Evolutionary conservation across 257 asterid species (phyloP).

Genomic region (Voacanga thouarsii): DNA sequence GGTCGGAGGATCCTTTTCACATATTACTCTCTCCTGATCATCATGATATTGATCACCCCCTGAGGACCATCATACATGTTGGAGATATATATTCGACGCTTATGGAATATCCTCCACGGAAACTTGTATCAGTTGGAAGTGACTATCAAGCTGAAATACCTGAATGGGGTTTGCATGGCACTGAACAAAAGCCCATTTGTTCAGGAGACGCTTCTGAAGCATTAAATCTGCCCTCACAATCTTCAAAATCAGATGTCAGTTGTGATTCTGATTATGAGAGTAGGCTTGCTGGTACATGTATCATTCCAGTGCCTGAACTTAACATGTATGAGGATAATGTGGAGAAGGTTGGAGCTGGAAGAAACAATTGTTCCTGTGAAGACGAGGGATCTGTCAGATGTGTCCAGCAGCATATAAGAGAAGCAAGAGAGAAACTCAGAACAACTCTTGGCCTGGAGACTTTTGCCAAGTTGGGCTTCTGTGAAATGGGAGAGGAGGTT

Average conservation of each 20-base stretch:
- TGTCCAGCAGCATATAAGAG: slow-evolving; percentile 28
- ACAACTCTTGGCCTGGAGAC: slow-evolving; percentile 28
- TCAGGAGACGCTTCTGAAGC: slow-evolving; percentile 14
- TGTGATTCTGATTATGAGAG: slow-evolving; percentile 15
- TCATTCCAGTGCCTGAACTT: slow-evolving; percentile 28
- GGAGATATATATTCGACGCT: slow-evolving; percentile 31
- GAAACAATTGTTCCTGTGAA: slow-evolving; percentile 30
- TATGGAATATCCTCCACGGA: slow-evolving; percentile 35
- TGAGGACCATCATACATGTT: slow-evolving; percentile 19
- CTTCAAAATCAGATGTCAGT: slow-evolving; percentile 10
- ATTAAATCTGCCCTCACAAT: slow-evolving; percentile 1
- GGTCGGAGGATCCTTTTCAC: slow-evolving; percentile 27
- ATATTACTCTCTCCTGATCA: slow-evolving; percentile 23
- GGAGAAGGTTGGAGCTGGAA: slow-evolving; percentile 29
- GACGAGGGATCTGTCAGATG: slow-evolving; percentile 36
- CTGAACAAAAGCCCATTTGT: not conserved
- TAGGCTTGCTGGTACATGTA: slow-evolving; percentile 28
- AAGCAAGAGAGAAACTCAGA: slow-evolving; percentile 33
- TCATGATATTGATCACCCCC: slow-evolving; percentile 23
- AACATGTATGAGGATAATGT: slow-evolving; percentile 12
- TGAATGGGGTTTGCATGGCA: slow-evolving; percentile 21
- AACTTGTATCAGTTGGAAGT: slow-evolving; percentile 32
- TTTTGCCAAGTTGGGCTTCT: slow-evolving; percentile 31
- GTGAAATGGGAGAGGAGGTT: slow-evolving; percentile 38
- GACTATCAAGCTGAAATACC: slow-evolving; percentile 45